Evolutionary conservation across 176 grass and related monocot species (phyloP).

Genomic region (Oryza meridionalis): DNA sequence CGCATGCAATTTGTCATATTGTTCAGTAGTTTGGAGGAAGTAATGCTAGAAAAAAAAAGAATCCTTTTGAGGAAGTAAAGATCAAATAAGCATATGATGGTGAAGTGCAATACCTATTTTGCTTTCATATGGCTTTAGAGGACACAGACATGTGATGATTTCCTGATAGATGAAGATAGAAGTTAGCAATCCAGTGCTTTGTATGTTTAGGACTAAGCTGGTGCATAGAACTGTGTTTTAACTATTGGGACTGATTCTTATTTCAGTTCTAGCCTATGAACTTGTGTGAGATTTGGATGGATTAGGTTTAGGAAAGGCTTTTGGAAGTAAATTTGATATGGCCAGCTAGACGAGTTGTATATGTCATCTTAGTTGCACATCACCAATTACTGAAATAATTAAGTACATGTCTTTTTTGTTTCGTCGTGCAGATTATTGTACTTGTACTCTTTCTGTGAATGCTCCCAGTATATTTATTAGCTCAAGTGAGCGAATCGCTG

Average conservation of each 20-base stretch:
- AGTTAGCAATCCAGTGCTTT: conserved; percentile 10
- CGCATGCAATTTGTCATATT: conserved; percentile 11
- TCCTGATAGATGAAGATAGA: not conserved
- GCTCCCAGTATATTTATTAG: conserved; percentile 58
- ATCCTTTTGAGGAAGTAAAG: not conserved
- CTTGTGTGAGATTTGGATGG: not conserved
- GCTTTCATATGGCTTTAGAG: not conserved
- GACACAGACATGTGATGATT: not conserved
- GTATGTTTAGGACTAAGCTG: conserved; percentile 5
- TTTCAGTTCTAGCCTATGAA: conserved; percentile 7
- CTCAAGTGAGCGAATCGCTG: conserved; percentile 62
- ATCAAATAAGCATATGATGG: not conserved
- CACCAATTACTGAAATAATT: not conserved
- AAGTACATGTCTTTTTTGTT: conserved; percentile 21
- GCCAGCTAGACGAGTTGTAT: not conserved
- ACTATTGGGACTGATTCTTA: not conserved
- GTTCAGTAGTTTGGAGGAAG: not conserved
- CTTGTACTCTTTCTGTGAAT: conserved; percentile 71
- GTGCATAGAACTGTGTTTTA: not conserved
- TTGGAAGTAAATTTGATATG: not conserved
- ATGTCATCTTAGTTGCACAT: not conserved
- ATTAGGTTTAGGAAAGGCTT: not conserved
- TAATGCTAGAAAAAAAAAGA: conserved; percentile 2
- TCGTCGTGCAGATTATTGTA: conserved; percentile 69
- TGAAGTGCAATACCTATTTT: not conserved